Percentiles rank a stretch among this genome's conserved stretches.
Evolutionary conservation across 2,329 filamentous ascomycete species (phyloP).

Genomic region (Botrytis tulipae): DNA sequence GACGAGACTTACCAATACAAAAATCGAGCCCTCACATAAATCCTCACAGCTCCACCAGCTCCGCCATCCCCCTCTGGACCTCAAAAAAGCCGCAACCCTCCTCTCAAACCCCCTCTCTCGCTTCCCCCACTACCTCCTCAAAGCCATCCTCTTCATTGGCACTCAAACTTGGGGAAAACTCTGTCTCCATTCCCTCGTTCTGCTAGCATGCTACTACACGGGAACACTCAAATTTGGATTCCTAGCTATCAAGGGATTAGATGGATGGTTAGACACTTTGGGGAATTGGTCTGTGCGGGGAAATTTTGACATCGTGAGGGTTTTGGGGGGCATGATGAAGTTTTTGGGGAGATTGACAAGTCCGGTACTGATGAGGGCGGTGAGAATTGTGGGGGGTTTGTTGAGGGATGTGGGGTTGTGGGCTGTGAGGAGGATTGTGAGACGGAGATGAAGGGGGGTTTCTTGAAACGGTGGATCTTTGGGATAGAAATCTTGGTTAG

Average conservation of each 20-base stretch:
- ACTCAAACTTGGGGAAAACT: background rate
- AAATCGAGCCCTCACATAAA: fast-evolving
- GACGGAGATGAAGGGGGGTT: background rate
- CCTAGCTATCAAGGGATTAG: background rate
- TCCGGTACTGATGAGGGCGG: background rate
- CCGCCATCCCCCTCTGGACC: background rate
- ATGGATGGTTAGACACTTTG: background rate
- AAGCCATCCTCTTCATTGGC: background rate
- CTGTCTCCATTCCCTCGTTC: background rate
- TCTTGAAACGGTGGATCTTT: fast-evolving
- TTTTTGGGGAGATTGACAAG: background rate
- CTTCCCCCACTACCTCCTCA: background rate
- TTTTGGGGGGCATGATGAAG: background rate
- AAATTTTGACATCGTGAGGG: background rate
- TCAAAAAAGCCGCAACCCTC: background rate
- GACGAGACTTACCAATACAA: fast-evolving
- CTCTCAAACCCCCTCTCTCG: background rate
- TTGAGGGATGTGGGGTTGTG: background rate
- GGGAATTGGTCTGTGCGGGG: background rate
- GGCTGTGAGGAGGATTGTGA: background rate
- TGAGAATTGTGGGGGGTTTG: background rate
- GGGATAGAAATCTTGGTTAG: background rate
- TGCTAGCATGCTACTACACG: background rate
- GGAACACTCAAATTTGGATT: background rate
- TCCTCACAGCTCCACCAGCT: fast-evolving